These are phyloP conservation scores for Russula emetica DNA, from an alignment of 768 basidiomycete species.

Conservation along the genomic window DNA sequence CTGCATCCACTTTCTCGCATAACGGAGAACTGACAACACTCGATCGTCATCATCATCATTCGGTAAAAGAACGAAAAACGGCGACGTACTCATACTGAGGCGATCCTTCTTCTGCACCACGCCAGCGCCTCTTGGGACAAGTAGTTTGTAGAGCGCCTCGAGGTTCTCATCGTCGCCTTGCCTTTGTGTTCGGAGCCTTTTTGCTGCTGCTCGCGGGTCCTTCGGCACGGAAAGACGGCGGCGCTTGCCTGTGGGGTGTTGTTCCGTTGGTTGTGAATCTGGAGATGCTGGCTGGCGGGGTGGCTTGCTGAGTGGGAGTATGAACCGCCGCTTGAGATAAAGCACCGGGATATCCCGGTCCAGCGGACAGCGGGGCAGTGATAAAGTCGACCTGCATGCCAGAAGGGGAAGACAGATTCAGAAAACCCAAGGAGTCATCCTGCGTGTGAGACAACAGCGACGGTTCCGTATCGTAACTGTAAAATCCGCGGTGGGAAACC, in stretches of 20 bases:
- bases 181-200: conserved; percentile 9
- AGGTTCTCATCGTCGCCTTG: background rate
- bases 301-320: background rate
- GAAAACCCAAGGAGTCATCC: background rate
- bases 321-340: background rate
- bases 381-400: background rate
- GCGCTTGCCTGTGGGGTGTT: background rate
- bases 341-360: background rate
- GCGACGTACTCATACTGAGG: conserved; percentile 2
- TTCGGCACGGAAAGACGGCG: background rate
- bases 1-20: background rate
- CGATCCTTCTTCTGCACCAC: conserved; percentile 11
- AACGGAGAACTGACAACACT: background rate
- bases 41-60: background rate
- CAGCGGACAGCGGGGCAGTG: background rate
- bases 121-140: background rate
- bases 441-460: background rate
- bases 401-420: background rate
- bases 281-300: background rate
- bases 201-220: conserved; percentile 12
- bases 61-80: background rate
- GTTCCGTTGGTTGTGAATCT: background rate
- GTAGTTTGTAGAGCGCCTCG: background rate
- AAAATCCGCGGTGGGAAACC: too few species aligned
- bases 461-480: too few species aligned